These are phyloP conservation scores for Butyriboletus appendiculatus DNA, from an alignment of 1,284 basidiomycete species.

Conservation along the genomic window DNA sequence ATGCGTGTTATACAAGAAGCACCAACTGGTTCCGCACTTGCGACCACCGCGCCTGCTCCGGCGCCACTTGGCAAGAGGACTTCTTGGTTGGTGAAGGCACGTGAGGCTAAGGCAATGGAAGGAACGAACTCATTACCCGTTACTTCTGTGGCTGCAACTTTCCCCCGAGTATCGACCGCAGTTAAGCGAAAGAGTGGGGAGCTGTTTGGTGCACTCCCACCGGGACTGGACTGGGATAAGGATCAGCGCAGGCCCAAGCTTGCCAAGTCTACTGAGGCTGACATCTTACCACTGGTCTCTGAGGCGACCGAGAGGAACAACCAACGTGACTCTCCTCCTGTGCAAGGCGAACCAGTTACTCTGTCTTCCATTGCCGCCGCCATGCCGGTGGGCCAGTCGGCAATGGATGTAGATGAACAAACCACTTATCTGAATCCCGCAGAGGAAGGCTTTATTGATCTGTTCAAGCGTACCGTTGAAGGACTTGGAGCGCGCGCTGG, in stretches of 20 bases:
- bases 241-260: constrained; percentile 51
- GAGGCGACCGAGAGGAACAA: constrained; percentile 14
- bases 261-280: constrained; percentile 43
- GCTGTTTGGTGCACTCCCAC: constrained; percentile 36
- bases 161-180: constrained; percentile 22
- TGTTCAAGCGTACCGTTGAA: constrained; percentile 68
- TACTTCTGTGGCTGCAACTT: constrained; percentile 14
- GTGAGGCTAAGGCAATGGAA: constrained; percentile 73
- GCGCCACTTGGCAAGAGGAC: constrained; percentile 58
- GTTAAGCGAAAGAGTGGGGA: constrained; percentile 72
- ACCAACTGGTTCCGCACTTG: constrained; percentile 34
- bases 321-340: constrained; percentile 3
- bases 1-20: constrained; percentile 52
- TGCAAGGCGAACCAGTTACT: constrained; percentile 6
- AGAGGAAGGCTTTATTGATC: constrained; percentile 53
- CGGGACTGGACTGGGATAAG: constrained; percentile 27
- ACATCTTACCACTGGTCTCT: constrained; percentile 36
- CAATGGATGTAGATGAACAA: constrained; percentile 17
- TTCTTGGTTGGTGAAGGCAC: constrained; percentile 76
- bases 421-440: constrained; percentile 17
- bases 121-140: constrained; percentile 45
- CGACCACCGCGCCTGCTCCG: constrained; percentile 45
- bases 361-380: background rate
- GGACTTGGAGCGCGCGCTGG: constrained; percentile 60
- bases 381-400: background rate